Base-by-base conservation (phyloP, 2,329 filamentous ascomycete genomes). In the Penicillium hordei region DNA sequence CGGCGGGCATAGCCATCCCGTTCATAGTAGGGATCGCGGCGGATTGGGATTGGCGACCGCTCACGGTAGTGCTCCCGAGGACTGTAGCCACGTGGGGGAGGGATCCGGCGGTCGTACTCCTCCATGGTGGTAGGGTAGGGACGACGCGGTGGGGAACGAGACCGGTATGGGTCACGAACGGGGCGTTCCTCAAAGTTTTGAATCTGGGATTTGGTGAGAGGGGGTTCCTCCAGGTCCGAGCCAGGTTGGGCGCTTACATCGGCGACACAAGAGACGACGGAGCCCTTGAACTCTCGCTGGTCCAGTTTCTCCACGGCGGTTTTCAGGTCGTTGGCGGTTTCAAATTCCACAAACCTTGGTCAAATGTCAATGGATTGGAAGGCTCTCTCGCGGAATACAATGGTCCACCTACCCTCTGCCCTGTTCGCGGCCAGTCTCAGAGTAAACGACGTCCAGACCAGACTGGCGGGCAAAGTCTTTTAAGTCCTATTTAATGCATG, bases 391-490 rank as follows among this genome's bases (percentile, higher is more conserved):
- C 27, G 68, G 52, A 67, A 65, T 60, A 56, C 48, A 46, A 59
- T 48, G 60, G 21, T 45, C 17, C 31, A 82, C 89, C 78, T 78
- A 96, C 92, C 93, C 93, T 85, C 90, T 91, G 65, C 92, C 91
- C 75, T 95, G 89, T 74, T 96, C 93, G 71, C 93, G 92, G 69
- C 88, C 89, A 60, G 95, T 95, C 80, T 99, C 94, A 65, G 93
- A 97, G 77, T 96, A 99, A 71, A 99, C 94, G 65, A 99, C 94
- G 76, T 97, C 94, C 77, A 96, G 86, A 78, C 92, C 92, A 76
- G 93, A 95, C 78, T 95, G 91, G 75, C 94, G 92, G 62, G 94
- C 94, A 79, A 99, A 99, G 78, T 99, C 94, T 90, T 99, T 99
- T 54, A 99, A 87, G 79, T 99, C 94, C 94, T 99, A 92, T 80